Evolutionary conservation across 345 rosid genomes (phyloP).

Genomic region (Eucalyptus rudis): DNA sequence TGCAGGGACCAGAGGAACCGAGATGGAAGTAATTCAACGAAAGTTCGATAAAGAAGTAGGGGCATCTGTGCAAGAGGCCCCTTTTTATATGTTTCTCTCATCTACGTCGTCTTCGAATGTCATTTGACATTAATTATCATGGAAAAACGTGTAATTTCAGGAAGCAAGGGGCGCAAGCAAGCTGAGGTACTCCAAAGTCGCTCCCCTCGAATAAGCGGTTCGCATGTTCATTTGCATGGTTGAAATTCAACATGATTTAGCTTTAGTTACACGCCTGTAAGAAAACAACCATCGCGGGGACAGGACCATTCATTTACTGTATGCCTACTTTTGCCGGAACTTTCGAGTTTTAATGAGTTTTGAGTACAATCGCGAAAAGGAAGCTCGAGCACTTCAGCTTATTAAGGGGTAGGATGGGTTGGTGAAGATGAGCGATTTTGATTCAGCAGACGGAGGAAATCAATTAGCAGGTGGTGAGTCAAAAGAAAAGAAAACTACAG

Average conservation of each 20-base stretch:
- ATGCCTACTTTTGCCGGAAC: background rate
- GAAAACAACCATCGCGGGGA: background rate
- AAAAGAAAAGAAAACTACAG: background rate
- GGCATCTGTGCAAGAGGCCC: background rate
- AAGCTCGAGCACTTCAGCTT: background rate
- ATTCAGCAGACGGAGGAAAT: background rate
- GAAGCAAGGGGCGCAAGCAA: background rate
- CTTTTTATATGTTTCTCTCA: background rate
- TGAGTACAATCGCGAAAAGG: background rate
- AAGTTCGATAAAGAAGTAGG: background rate
- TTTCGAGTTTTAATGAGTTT: background rate
- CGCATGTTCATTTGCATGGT: background rate
- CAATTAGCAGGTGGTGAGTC: background rate
- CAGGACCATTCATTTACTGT: background rate
- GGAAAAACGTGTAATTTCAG: background rate
- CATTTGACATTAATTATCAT: background rate
- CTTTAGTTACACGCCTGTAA: background rate
- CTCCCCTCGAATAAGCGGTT: background rate
- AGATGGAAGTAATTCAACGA: background rate
- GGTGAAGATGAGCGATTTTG: background rate
- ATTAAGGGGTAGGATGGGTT: background rate
- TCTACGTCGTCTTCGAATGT: background rate
- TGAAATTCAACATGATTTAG: background rate
- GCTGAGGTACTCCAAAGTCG: background rate
- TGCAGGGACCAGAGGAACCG: background rate